Percentiles rank a stretch among this genome's conserved stretches.
phyloP scores from a whole-genome alignment of 495 filamentous ascomycete species.

The Penicillium lividum region DNA sequence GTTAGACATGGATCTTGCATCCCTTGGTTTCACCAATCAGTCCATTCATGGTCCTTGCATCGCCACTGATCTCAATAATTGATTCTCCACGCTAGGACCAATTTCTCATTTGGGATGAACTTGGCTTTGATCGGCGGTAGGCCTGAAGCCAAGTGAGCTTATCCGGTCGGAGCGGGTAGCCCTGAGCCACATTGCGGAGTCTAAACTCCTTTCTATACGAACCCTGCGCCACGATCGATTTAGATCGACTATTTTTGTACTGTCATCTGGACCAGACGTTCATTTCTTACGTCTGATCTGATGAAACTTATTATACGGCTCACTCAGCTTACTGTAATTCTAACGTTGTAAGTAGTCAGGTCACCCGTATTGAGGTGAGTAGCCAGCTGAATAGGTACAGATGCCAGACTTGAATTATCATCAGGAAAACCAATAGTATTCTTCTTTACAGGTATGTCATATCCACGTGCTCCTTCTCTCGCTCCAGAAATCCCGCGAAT shows the following conservation, averaged over 20 bases:
- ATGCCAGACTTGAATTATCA: too few relatives aligned
- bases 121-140: neutral
- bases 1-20: slow-evolving; percentile 7
- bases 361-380: too few relatives aligned
- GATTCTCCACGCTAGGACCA: slow-evolving; percentile 9
- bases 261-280: neutral
- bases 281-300: neutral
- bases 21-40: neutral
- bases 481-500: slow-evolving; percentile 39
- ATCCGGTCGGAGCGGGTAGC: neutral
- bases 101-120: neutral
- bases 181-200: neutral
- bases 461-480: slow-evolving; percentile 32
- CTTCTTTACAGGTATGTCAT: slow-evolving; percentile 17
- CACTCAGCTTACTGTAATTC: neutral
- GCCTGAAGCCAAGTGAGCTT: neutral
- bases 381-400: too few relatives aligned
- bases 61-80: slow-evolving; percentile 8
- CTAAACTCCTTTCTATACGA: neutral
- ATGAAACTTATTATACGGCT: neutral
- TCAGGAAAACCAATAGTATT: neutral
- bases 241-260: neutral
- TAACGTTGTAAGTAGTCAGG: too few relatives aligned
- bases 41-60: neutral
- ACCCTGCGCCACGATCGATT: slow-evolving; percentile 1